phyloP scores from a whole-genome alignment of 306 rosid species.

The Mimosa bimucronata region DNA sequence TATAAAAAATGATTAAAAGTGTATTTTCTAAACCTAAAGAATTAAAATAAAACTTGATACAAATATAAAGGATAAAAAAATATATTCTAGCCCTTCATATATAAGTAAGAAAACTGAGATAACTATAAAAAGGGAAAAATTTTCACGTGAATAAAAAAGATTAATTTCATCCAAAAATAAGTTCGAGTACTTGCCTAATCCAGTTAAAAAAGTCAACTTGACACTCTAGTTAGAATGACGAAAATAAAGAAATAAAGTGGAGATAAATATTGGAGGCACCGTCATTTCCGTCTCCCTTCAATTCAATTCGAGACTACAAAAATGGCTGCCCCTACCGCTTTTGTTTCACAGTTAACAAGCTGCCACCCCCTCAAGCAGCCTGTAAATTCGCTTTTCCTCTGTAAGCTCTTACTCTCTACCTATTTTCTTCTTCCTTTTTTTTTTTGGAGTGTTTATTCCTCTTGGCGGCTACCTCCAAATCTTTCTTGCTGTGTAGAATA shows the following conservation, averaged over 20 bases:
- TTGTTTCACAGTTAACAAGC: not conserved
- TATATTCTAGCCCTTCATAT: too few relatives aligned
- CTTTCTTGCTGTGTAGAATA: not conserved
- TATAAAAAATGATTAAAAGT: too few relatives aligned
- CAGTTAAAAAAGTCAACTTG: not conserved
- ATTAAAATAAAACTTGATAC: too few relatives aligned
- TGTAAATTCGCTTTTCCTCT: not conserved
- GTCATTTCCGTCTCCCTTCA: not conserved
- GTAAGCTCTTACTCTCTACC: conserved; percentile 8
- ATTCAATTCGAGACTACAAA: not conserved
- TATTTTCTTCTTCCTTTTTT: not conserved
- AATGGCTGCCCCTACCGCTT: conserved; percentile 13
- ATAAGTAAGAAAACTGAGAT: too few relatives aligned
- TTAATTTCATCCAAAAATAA: too few relatives aligned
- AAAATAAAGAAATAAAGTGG: not conserved
- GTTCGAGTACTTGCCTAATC: too few relatives aligned
- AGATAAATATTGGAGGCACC: not conserved
- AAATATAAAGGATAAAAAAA: too few relatives aligned
- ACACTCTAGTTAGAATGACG: not conserved
- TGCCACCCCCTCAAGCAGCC: not conserved
- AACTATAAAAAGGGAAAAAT: too few relatives aligned
- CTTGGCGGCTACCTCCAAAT: not conserved
- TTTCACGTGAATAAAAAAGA: too few relatives aligned
- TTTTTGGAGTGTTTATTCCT: not conserved
- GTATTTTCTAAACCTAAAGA: too few relatives aligned